A percentile compares a stretch with the other conserved stretches of the same genome.
Conservation (phyloP, 306 rosid species). For the Aeschynomene evenia region DNA sequence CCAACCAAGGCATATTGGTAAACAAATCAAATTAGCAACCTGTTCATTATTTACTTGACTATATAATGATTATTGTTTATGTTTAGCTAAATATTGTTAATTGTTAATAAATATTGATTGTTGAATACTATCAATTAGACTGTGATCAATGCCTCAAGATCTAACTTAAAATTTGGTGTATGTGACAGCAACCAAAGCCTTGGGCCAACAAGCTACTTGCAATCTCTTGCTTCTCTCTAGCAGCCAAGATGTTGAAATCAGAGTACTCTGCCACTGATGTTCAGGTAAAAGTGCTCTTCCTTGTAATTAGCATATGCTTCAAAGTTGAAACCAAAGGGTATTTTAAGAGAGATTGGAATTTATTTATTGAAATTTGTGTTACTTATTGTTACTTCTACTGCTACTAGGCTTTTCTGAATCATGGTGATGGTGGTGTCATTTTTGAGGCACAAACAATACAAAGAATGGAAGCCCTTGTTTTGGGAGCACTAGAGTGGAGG, state of each 20-base stretch:
- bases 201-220: conserved; percentile 84
- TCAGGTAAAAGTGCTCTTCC: conserved; percentile 49
- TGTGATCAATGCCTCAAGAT: conserved; percentile 24
- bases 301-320: neutral
- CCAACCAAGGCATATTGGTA: conserved; percentile 69
- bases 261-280: conserved; percentile 52
- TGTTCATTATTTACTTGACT: neutral
- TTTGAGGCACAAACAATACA: conserved; percentile 76
- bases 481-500: conserved; percentile 85
- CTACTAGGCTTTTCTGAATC: conserved; percentile 28
- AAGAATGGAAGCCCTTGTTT: conserved; percentile 75
- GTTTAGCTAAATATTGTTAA: neutral
- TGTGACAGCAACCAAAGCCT: conserved; percentile 68
- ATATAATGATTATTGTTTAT: neutral
- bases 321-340: neutral
- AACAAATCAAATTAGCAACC: neutral
- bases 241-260: conserved; percentile 77
- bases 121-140: neutral
- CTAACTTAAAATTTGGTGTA: conserved; percentile 34
- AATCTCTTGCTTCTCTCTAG: conserved; percentile 72
- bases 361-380: neutral
- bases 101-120: neutral
- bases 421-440: conserved; percentile 65
- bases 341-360: neutral
- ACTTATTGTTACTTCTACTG: neutral